Conservation (phyloP, 176 grass and related monocot species). For the Oropetium thomaeum region DNA sequence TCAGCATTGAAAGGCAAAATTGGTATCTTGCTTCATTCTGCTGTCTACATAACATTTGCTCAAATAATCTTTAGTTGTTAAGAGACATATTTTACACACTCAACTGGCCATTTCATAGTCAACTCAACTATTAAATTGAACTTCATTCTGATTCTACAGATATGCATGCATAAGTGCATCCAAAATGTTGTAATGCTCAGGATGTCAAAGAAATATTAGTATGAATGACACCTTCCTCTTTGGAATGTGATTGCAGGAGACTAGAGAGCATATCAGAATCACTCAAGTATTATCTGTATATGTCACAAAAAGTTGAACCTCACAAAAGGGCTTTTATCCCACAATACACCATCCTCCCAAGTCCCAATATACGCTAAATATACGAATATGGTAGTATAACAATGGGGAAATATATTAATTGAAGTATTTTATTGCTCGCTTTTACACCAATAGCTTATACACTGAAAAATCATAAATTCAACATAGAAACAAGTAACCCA, state of each 20-base stretch:
- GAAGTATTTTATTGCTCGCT: conserved; percentile 29
- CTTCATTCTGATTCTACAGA: background rate
- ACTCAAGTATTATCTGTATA: background rate
- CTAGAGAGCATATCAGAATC: background rate
- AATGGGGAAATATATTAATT: conserved; percentile 30
- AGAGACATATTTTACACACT: background rate
- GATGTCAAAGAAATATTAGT: background rate
- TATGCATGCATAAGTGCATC: background rate
- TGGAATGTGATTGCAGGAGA: background rate
- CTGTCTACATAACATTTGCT: background rate
- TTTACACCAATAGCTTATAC: conserved; percentile 34
- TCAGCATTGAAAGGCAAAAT: background rate
- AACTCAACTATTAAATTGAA: background rate
- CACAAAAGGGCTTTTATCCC: background rate
- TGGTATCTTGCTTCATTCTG: background rate
- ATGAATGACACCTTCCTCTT: background rate
- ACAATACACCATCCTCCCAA: background rate
- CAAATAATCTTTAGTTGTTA: background rate
- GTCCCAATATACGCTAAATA: background rate
- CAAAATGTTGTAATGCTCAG: background rate
- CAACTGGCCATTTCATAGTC: background rate
- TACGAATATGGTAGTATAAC: background rate
- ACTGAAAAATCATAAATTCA: conserved; percentile 5
- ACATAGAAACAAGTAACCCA: conserved; percentile 16
- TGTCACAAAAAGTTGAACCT: conserved; percentile 6